These are phyloP conservation scores for Calendula officinalis DNA, from an alignment of 129 eudicot genomes.

Conservation along the genomic window DNA sequence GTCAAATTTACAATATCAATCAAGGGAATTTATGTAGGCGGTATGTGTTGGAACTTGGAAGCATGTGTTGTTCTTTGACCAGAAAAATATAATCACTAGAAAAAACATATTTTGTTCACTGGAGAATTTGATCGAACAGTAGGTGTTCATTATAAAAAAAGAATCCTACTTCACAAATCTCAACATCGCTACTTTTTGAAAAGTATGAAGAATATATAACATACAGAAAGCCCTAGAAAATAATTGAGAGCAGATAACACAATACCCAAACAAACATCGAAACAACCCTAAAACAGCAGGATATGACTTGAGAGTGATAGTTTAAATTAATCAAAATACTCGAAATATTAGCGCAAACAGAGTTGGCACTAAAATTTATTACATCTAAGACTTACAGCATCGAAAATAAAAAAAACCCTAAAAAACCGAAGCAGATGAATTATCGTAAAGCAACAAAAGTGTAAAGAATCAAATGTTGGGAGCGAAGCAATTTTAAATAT, in stretches of 20 bases:
- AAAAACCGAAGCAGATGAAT: background rate
- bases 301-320: background rate
- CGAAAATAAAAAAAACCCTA: no score
- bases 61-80: background rate
- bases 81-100: background rate
- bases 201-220: background rate
- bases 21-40: background rate
- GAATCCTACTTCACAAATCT: no score
- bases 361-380: background rate
- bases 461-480: background rate
- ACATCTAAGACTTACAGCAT: background rate
- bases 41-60: background rate
- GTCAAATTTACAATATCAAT: background rate
- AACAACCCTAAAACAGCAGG: constrained; percentile 11
- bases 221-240: background rate
- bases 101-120: background rate
- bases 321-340: background rate
- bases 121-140: constrained; percentile 10
- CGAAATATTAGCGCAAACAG: background rate
- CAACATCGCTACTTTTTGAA: background rate
- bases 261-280: background rate
- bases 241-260: background rate
- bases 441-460: background rate
- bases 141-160: background rate
- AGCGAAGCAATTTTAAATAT: background rate